phyloP scores from a whole-genome alignment of 2,329 filamentous ascomycete species.

The Ceratocystis ficicola region DNA sequence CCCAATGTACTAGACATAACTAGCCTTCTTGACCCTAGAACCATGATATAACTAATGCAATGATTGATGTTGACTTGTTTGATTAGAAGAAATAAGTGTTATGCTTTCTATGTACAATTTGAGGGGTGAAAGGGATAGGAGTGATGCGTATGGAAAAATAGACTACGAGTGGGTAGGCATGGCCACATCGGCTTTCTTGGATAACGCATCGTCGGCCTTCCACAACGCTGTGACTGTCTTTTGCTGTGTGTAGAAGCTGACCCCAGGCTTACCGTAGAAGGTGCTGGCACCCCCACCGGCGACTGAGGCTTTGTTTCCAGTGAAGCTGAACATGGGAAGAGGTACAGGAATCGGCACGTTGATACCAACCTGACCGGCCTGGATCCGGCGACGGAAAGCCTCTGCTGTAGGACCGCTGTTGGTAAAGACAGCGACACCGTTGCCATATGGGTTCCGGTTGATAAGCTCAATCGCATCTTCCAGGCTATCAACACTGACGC shows the following conservation, averaged over 20 bases:
- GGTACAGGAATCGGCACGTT: constrained; percentile 70
- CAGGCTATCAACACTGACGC: constrained; percentile 63
- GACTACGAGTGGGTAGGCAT: constrained; percentile 51
- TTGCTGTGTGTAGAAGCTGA: constrained; percentile 91
- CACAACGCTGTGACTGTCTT: constrained; percentile 96
- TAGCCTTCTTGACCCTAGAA: background rate
- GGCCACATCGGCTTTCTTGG: constrained; percentile 70
- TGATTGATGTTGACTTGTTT: constrained; percentile 1
- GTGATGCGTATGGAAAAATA: background rate
- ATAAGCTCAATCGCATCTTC: constrained; percentile 72
- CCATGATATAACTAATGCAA: constrained; percentile 3
- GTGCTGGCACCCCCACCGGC: constrained; percentile 86
- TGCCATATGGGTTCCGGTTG: constrained; percentile 78
- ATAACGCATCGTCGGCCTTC: constrained; percentile 47
- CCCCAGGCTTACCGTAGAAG: constrained; percentile 85
- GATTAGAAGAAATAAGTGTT: background rate
- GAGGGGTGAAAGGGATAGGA: background rate
- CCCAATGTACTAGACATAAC: background rate
- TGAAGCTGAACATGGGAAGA: constrained; percentile 60
- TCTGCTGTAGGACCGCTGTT: constrained; percentile 63
- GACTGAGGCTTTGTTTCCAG: constrained; percentile 75
- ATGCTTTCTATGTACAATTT: constrained; percentile 12
- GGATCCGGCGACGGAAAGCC: constrained; percentile 66
- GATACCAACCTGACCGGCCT: constrained; percentile 76
- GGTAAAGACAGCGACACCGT: constrained; percentile 78